Evolutionary conservation across 345 rosid species (phyloP), one percentile per base, ranked within the genome.

Genomic region (Populus ilicifolia): DNA sequence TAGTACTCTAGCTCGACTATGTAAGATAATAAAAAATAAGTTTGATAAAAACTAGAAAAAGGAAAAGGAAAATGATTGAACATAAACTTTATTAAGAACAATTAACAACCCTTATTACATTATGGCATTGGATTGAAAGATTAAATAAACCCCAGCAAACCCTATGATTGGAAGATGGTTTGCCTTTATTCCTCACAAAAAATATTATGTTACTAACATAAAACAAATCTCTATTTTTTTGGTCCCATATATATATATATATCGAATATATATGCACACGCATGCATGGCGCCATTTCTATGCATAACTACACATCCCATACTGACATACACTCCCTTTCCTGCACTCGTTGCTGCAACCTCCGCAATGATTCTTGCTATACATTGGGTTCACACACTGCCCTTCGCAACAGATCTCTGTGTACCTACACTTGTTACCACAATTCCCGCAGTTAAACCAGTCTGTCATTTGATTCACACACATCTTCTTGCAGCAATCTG

Each of bases 241-340:
- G 12, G 62, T n/a, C 62, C 62, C 23, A 8, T 20, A 27, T 27
- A 7, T 54, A 39, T 27, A 27, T 27, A 27, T 39, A 39, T 39
- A 39, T 39, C 2, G 2, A 39, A 8, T 9, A 39, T 9, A 39
- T 10, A 8, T 2, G 27, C 27, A 27, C 27, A 27, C 27, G 16
- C 17, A 44, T 12, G 56, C 56, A 50, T 0, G n/a, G 62, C 12
- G 13, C n/a, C 9, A 5, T 29, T 27, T 77, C 78, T 83, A 85
- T 1, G 91, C 91, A 70, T 89, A 91, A 80, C 68, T 86, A 79
- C 94, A 89, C 89, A 89, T 86, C 17, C 93, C 91, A 79, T 79
- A 88, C 8, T 74, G 71, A 56, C 94, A 88, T 13, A 75, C 23
- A 50, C 76, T 87, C 30, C 89, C 89, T 81, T 88, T 89, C 64